A percentile compares a stretch with the other conserved stretches of the same genome.
phyloP scores from a whole-genome alignment of 176 grass and related monocot genomes.

The Zea luxurians region DNA sequence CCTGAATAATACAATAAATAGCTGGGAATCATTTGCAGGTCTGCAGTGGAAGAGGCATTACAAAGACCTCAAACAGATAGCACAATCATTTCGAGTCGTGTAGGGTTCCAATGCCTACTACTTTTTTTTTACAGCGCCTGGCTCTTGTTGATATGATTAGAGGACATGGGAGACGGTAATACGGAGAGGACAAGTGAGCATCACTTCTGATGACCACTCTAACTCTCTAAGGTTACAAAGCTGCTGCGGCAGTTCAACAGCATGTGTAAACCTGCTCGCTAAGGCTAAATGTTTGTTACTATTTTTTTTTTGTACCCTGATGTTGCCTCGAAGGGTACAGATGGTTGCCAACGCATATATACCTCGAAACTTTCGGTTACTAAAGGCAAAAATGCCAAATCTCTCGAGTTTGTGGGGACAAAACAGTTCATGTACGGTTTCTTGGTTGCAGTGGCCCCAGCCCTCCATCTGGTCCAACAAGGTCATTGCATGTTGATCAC shows the following conservation, averaged over 20 bases:
- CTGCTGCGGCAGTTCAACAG: conserved; percentile 3
- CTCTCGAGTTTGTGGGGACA: background rate
- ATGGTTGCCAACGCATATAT: conserved; percentile 7
- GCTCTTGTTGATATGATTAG: background rate
- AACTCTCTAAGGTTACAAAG: background rate
- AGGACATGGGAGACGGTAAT: conserved; percentile 31
- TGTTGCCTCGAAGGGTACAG: background rate
- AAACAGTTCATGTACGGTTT: conserved; percentile 27
- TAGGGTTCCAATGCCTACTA: conserved; percentile 18
- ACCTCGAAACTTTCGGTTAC: background rate
- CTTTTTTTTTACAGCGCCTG: background rate
- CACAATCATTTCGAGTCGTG: conserved; percentile 77
- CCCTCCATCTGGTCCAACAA: conserved; percentile 2
- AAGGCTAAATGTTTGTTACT: conserved; percentile 13
- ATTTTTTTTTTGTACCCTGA: conserved; percentile 12
- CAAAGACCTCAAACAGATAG: conserved; percentile 85
- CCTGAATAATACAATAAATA: background rate
- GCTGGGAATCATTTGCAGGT: conserved; percentile 40
- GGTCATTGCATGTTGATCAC: conserved; percentile 12
- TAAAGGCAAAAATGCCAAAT: conserved; percentile 27
- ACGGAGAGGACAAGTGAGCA: conserved; percentile 10
- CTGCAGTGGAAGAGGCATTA: conserved; percentile 97
- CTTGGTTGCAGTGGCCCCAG: background rate
- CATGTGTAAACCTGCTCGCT: conserved; percentile 18
- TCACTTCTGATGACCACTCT: conserved; percentile 9